Evolutionary conservation across 2,329 filamentous ascomycete species (phyloP).

Genomic region (Dothidotthia symphoricarpi): DNA sequence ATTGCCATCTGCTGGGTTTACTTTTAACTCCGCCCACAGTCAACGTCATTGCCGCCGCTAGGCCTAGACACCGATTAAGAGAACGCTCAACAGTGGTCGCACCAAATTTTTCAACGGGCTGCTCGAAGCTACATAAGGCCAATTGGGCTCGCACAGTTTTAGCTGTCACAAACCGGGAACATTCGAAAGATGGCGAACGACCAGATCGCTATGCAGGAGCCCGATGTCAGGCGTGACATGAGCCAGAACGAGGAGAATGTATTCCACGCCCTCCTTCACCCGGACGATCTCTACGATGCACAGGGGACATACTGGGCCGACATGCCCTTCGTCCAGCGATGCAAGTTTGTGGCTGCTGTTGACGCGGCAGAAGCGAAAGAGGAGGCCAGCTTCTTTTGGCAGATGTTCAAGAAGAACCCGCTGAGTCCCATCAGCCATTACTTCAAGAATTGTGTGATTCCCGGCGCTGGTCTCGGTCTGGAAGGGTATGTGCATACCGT

Average conservation of each 20-base stretch:
- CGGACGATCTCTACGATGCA: constrained; percentile 80
- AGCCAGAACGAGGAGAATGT: constrained; percentile 58
- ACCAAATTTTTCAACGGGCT: no score
- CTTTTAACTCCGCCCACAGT: no score
- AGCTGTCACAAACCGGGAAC: no score
- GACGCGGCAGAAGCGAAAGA: constrained; percentile 67
- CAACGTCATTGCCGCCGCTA: no score
- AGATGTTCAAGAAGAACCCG: constrained; percentile 83
- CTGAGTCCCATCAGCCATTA: constrained; percentile 83
- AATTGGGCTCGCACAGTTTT: no score
- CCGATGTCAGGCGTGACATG: constrained; percentile 49
- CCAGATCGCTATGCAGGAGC: constrained; percentile 45
- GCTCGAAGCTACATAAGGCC: no score
- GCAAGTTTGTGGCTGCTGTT: constrained; percentile 72
- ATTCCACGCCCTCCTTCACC: constrained; percentile 78
- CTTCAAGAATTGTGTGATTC: constrained; percentile 85
- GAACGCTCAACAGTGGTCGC: no score
- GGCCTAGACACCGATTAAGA: no score
- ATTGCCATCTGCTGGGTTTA: constrained; percentile 8
- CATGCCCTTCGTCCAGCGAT: constrained; percentile 66
- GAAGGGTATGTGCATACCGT: constrained; percentile 57
- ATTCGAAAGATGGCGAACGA: no score
- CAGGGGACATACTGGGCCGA: constrained; percentile 94
- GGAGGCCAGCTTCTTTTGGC: constrained; percentile 67
- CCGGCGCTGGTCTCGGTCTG: constrained; percentile 85